Evolutionary conservation across 2,329 filamentous ascomycete species (phyloP).

Genomic region (Juglanconis sp.): DNA sequence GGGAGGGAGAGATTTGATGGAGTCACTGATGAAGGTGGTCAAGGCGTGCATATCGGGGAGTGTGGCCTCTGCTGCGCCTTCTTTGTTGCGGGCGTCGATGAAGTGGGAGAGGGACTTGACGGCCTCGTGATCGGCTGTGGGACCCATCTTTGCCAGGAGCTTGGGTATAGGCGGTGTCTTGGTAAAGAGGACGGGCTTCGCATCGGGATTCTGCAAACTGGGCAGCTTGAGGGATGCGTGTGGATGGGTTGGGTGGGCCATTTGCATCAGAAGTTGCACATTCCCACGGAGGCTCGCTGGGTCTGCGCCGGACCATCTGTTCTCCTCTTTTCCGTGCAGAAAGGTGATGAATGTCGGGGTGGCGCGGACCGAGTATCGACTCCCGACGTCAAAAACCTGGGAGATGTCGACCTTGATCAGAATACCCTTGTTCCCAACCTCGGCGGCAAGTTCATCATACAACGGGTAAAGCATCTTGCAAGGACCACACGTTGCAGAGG

Average conservation of each 20-base stretch:
- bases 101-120: constrained; percentile 68
- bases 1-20: constrained; percentile 52
- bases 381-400: constrained; percentile 59
- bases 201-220: constrained; percentile 60
- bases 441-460: constrained; percentile 75
- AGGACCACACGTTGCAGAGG: constrained; percentile 78
- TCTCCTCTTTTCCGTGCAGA: constrained; percentile 69
- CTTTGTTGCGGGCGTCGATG: constrained; percentile 58
- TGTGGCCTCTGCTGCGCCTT: constrained; percentile 61
- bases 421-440: constrained; percentile 63
- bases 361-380: constrained; percentile 64
- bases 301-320: constrained; percentile 79
- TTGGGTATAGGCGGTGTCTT: constrained; percentile 83
- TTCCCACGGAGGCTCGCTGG: constrained; percentile 65
- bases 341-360: constrained; percentile 92
- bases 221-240: constrained; percentile 71
- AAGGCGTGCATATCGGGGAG: constrained; percentile 70
- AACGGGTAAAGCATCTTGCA: constrained; percentile 80
- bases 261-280: constrained; percentile 69
- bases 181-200: constrained; percentile 67
- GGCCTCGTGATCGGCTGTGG: constrained; percentile 52
- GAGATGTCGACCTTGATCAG: constrained; percentile 84
- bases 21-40: constrained; percentile 55
- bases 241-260: constrained; percentile 72
- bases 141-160: constrained; percentile 73